Percentiles rank a stretch among this genome's conserved stretches.
Conservation (phyloP, 2,329 filamentous ascomycete genomes). For the Aspergillus pseudotamarii region DNA sequence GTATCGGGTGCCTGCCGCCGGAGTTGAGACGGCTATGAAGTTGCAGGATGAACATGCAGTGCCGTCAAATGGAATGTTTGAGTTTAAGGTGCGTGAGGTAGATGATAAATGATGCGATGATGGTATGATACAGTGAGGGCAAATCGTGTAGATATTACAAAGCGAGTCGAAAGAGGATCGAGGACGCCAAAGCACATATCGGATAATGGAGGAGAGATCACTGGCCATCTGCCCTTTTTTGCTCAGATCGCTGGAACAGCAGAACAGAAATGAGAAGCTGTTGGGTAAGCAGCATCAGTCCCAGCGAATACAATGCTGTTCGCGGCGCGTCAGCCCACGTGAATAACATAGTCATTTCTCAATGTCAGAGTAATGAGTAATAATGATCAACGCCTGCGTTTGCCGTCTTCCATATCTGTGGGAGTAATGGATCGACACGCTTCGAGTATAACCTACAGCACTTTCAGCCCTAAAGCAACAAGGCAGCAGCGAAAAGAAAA, state of each 20-base stretch:
- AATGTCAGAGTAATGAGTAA: background rate
- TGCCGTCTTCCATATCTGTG: background rate
- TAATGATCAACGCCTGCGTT: background rate
- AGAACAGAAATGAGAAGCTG: background rate
- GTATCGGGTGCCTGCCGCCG: slow-evolving; percentile 64
- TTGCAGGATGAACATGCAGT: slow-evolving; percentile 53
- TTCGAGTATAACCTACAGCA: background rate
- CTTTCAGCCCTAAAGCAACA: background rate
- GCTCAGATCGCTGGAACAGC: background rate
- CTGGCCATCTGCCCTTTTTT: background rate
- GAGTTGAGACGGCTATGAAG: slow-evolving; percentile 57
- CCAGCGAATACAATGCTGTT: background rate
- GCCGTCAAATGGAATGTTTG: slow-evolving; percentile 61
- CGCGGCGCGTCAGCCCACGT: background rate
- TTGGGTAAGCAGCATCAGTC: background rate
- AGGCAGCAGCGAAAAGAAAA: background rate
- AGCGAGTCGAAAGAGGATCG: background rate
- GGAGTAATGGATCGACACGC: background rate
- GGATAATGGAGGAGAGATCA: background rate
- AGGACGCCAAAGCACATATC: background rate
- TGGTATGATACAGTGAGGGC: background rate
- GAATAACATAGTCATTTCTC: background rate
- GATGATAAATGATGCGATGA: slow-evolving; percentile 15
- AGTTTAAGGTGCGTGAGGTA: slow-evolving; percentile 35
- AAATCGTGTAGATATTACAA: background rate